Base-by-base conservation (phyloP, 345 rosid genomes). In the Ceriops zippeliana region DNA sequence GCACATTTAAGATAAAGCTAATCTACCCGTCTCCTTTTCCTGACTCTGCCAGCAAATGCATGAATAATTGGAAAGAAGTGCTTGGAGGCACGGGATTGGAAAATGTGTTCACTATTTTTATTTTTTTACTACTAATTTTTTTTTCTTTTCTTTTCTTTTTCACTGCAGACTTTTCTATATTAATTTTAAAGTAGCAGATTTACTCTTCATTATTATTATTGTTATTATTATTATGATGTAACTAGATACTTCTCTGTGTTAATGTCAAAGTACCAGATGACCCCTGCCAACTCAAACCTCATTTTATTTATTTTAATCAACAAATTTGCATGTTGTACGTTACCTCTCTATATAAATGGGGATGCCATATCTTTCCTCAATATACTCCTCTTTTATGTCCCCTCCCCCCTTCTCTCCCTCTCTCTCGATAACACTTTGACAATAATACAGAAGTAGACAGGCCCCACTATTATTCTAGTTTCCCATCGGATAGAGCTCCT, bases 1-100 rank as follows among this genome's bases (percentile, higher is more conserved):
- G 49, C 66, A 70, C 74, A 81, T 81, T 77, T 73, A 75, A 81
- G 75, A 73, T 56, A 58, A 10, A 61, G 37, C 34, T 71, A 68
- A 68, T 59, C 75, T 62, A 31, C 65, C 73, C 7, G 27, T 53
- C 46, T 69, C 72, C 47, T 56, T 53, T 70, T 63, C 38, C 70
- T 21, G 53, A 13, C 46, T 63, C 73, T 76, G 79, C 70, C 73
- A 72, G n/a, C 75, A 68, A 58, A 24, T 46, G 42, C 57, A 60
- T 76, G 54, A 82, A 64, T 73, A 70, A 57, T 52, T 63, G 69
- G 75, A 70, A 13, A 46, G 11, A 60, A 67, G 70, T 70, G 30
- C 79, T 32, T 64, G 69, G 26, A 27, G 30, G 52, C 30, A 21
- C 27, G 37, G 30, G 46, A 46, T 46, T 30, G 30, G 46, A 46